A percentile compares a stretch with the other conserved stretches of the same genome.
phyloP scores from a whole-genome alignment of 2,329 filamentous ascomycete species.

The Ophiostoma populinum region DNA sequence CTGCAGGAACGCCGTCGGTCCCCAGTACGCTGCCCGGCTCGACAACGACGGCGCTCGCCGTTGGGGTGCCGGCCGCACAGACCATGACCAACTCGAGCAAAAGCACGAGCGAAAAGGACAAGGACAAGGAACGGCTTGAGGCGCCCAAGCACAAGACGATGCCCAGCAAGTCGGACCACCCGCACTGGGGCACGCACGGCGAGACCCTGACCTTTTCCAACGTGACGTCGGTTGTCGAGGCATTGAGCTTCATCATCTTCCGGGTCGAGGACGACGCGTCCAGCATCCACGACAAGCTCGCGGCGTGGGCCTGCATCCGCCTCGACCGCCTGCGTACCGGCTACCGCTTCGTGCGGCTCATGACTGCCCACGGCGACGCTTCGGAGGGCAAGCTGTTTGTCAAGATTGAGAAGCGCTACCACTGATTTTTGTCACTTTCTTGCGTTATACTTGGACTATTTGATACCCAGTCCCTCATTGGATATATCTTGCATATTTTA shows the following conservation, averaged over 20 bases:
- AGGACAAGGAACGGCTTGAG: too few relatives aligned
- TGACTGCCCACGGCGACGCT: conserved; percentile 26
- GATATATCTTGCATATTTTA: background rate
- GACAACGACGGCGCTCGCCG: background rate
- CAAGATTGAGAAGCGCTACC: conserved; percentile 30
- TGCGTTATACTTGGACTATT: background rate
- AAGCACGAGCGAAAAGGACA: too few relatives aligned
- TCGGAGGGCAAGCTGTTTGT: conserved; percentile 33
- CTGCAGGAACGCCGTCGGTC: background rate
- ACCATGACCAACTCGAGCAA: background rate
- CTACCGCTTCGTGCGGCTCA: conserved; percentile 35
- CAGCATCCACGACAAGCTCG: conserved; percentile 15
- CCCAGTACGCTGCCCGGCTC: background rate
- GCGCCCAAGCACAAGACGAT: conserved; percentile 33
- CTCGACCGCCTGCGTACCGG: conserved; percentile 38
- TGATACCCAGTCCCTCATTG: background rate
- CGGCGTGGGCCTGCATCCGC: conserved; percentile 41
- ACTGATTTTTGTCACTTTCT: conserved; percentile 3
- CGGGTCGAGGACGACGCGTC: conserved; percentile 30
- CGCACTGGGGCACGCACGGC: conserved; percentile 39
- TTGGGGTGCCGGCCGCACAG: conserved; percentile 13
- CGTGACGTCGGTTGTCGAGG: conserved; percentile 43
- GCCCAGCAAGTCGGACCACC: conserved; percentile 28
- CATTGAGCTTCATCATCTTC: conserved; percentile 56
- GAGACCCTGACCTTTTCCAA: conserved; percentile 40